Base-by-base conservation (phyloP, 495 filamentous ascomycete genomes). In the Pyrenula massariospora region DNA sequence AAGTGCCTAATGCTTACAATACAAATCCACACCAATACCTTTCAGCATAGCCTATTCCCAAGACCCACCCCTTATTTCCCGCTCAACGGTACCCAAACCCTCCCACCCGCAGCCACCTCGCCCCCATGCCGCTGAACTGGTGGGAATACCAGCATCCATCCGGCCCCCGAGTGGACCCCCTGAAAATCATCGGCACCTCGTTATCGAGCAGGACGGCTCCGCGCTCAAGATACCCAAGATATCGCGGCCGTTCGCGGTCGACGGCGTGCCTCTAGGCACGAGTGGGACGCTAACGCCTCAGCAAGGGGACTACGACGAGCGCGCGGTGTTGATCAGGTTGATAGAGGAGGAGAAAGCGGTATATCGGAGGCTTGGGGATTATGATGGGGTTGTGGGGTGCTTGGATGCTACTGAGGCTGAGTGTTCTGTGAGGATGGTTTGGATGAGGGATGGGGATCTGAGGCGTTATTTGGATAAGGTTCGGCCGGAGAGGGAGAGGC, bases 401-500 rank as follows among this genome's bases (percentile, higher is more conserved):
- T 42, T 8, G 8, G 15, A 42, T 15, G 31, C 15, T 15, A 8
- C 31, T 8, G 5, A 5, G 5, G 15, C 31, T 42, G 8, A 42
- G 8, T 15, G 8, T 42, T 42, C 31, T 8, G 15, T 42, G 5
- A 15, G 15, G 8, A 42, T 70, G 67, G 69, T 58, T 68, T 0
- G 59, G 50, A 65, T 67, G 59, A 50, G 24, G 1, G 65, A 67
- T 61, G 62, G 67, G 10, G 62, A 69, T 52, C 65, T 69, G 57
- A 58, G 56, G 10, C 23, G 58, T 36, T 67, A 67, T 51, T 53
- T 69, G 12, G 12, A 19, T 47, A 63, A 60, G 24, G 15, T 15
- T 47, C 53, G 58, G 0, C 62, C 65, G 22, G 57, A 62, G 53
- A 31, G 52, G 15, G 20, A 54, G n/a, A 57, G 63, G 12, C 63